Base-by-base conservation (phyloP, 257 asterid species). In the Handroanthus guayacan region DNA sequence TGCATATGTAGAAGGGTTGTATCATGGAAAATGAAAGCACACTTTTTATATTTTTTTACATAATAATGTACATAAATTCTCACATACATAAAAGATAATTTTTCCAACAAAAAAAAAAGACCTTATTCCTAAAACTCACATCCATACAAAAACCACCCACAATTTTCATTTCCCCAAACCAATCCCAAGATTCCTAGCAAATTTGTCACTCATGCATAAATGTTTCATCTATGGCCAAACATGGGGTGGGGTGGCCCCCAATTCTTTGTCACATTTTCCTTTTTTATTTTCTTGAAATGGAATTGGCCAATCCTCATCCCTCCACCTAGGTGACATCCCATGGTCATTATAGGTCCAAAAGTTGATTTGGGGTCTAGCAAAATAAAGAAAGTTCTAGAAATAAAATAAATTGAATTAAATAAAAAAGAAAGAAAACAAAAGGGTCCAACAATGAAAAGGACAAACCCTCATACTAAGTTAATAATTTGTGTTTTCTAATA, bases 321-420 rank as follows among this genome's bases (percentile, higher is more conserved):
- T 39, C 20, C 48, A 41, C 51, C 25, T 71, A 37, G 16, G 10
- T 57, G 18, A 16, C 47, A 72, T 69, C 50, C 6, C 68, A 34
- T 52, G 55, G 50, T 34, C 81, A 71, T 71, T 57, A 50, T 56
- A 66, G 61, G 75, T 55, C 72, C 71, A 72, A 65, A 75, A 55
- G 55, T 17, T 76, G 3, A 31, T 39, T 41, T 17, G 39, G 57
- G 63, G 20, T 20, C 41, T 64, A 76, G 20, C 68, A 74, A 69
- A 54, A 36, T 47, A 18, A 48, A 81, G 72, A 71, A 76, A 80
- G 16, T 79, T 62, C 76, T 60, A 51, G 65, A 66, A 9, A 37
- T 17, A 20, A 47, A 16, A 34, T 45, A 71, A 34, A 18, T 2
- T 6, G 20, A 31, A 5, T 58, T 25, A 8, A 39, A 44, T 14